Evolutionary conservation across 495 filamentous ascomycete species (phyloP), one percentile per base, ranked within the genome.

Genomic region (Penicillium salamii): DNA sequence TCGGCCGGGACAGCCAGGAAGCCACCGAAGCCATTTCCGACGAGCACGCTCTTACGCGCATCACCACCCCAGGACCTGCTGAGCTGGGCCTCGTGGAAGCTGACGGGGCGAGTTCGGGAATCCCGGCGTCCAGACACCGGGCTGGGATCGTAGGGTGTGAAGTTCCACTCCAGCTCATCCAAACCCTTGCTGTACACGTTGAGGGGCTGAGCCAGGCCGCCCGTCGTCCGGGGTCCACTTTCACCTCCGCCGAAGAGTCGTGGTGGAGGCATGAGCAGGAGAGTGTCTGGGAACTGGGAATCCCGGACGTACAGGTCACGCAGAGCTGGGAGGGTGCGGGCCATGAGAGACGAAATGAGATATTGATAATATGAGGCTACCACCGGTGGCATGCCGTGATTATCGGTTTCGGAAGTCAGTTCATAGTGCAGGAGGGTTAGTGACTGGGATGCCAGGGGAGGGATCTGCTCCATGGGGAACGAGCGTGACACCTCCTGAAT

Each of bases 101-200:
- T 79, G 5, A 83, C 64, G 0, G 83, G 83, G 13, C 80, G 69
- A 2, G 77, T 82, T 5, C 64, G 65, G 33, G 71, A 49, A 26
- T 63, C 66, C 3, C 61, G 59, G 5, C 63, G 67, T 12, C 63
- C 65, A 13, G 60, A 42, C 0, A 61, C 63, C 4, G 67, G 49
- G 4, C 71, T 62, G 3, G 80, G 82, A 5, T 76, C 68, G 52
- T 84, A 75, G 6, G 76, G 69, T 0, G 82, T 86, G 61, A 91
- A 87, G 53, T 87, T 86, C 91, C 91, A 96, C 54, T 91, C 89
- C 17, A 89, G 72, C 57, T 91, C 89, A 51, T 91, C 85, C 15
- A 90, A 76, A 20, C 88, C 87, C 69, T 95, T 96, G 63, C 82
- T 89, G 66, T 91, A 95, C 20, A 96, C 82, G 57, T 88, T 82